phyloP scores from a whole-genome alignment of 768 basidiomycete genomes.

The Tubosaeta sp. region DNA sequence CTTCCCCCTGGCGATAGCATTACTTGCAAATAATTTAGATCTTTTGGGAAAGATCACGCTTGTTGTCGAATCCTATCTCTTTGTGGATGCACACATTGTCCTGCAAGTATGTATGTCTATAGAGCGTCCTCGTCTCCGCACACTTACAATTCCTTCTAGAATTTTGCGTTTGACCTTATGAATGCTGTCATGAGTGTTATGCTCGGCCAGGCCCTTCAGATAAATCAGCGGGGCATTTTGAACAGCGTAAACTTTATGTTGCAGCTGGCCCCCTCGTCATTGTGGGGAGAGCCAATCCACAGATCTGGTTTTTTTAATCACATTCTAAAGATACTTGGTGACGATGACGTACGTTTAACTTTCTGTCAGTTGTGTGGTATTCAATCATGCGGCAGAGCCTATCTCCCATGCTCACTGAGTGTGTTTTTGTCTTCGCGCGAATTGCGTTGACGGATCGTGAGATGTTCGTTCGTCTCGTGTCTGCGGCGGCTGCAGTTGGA shows the following conservation, averaged over 20 bases:
- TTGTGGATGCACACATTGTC: constrained; percentile 62
- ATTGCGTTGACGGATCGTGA: constrained; percentile 61
- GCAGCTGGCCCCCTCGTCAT: constrained; percentile 55
- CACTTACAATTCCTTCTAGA: constrained; percentile 34
- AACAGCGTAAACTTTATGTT: constrained; percentile 53
- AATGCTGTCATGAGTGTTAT: constrained; percentile 51
- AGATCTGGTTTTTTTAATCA: constrained; percentile 66
- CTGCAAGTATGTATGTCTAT: constrained; percentile 58
- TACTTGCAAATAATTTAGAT: constrained; percentile 69
- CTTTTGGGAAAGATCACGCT: constrained; percentile 61
- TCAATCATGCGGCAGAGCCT: constrained; percentile 24
- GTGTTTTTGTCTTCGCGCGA: constrained; percentile 70
- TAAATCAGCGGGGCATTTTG: constrained; percentile 64
- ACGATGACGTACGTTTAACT: constrained; percentile 55
- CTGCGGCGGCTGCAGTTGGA: constrained; percentile 49
- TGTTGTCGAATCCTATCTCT: constrained; percentile 73
- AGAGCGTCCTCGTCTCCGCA: not conserved
- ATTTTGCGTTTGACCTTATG: constrained; percentile 53
- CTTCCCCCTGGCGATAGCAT: constrained; percentile 55
- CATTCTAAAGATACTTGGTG: constrained; percentile 54
- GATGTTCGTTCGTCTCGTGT: constrained; percentile 69
- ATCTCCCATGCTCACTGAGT: constrained; percentile 52
- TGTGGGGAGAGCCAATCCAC: constrained; percentile 76
- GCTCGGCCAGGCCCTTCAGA: constrained; percentile 40
- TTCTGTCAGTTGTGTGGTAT: constrained; percentile 4